Evolutionary conservation across 257 asterid species (phyloP).

Genomic region (Vinca minor): DNA sequence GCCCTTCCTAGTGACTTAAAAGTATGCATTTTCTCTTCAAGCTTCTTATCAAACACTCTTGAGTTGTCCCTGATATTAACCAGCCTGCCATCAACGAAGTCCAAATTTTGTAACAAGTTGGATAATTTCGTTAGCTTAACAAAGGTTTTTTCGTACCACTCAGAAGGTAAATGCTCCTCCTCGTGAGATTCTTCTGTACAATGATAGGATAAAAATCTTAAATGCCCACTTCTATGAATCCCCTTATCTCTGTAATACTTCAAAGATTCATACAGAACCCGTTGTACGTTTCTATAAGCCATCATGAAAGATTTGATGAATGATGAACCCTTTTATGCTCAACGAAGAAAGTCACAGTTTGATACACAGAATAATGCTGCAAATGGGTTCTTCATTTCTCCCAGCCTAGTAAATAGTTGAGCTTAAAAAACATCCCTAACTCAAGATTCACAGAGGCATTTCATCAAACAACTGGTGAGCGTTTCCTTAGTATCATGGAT

Average conservation of each 20-base stretch:
- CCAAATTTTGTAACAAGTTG: conserved; percentile 44
- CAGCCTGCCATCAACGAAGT: conserved; percentile 63
- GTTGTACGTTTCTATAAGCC: conserved; percentile 25
- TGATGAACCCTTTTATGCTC: too few relatives aligned
- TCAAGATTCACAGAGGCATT: conserved; percentile 22
- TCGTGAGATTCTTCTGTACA: conserved; percentile 27
- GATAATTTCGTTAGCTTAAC: conserved; percentile 49
- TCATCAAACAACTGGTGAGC: conserved; percentile 33
- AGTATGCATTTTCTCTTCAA: conserved; percentile 45
- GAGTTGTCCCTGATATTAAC: conserved; percentile 41
- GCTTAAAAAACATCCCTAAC: not conserved
- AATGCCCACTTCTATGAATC: conserved; percentile 14
- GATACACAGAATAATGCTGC: not conserved
- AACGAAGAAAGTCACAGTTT: not conserved
- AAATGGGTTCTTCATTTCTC: conserved; percentile 7
- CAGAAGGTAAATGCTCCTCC: conserved; percentile 33
- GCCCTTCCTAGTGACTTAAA: conserved; percentile 50
- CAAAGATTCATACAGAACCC: conserved; percentile 21
- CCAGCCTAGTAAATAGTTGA: not conserved
- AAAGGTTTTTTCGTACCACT: conserved; percentile 59
- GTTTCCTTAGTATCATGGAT: not conserved
- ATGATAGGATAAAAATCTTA: conserved; percentile 22
- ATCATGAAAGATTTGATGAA: conserved; percentile 15
- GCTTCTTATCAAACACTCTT: conserved; percentile 41
- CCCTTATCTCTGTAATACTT: conserved; percentile 12